Evolutionary conservation across 1,284 basidiomycete genomes (phyloP).

Genomic region (Coniferiporia sulphurascens): DNA sequence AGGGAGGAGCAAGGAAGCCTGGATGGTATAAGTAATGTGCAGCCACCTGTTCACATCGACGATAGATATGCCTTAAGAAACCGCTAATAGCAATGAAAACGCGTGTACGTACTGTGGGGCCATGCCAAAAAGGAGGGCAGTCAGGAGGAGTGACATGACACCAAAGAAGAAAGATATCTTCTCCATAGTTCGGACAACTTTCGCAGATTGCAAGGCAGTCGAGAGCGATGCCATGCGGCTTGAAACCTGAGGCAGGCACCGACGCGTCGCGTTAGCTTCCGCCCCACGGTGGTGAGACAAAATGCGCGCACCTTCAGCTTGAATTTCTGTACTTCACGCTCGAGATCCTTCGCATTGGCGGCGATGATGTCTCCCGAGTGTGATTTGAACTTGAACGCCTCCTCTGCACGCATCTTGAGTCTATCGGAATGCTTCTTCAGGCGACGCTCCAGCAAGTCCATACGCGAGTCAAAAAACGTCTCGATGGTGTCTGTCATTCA

Average conservation of each 20-base stretch:
- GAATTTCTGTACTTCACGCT: conserved; percentile 79
- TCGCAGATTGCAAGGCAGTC: conserved; percentile 83
- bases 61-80: background rate
- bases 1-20: conserved; percentile 74
- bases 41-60: conserved; percentile 51
- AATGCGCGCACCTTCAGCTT: conserved; percentile 50
- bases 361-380: conserved; percentile 56
- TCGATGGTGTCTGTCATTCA: conserved; percentile 68
- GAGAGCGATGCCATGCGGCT: conserved; percentile 67
- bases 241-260: conserved; percentile 51
- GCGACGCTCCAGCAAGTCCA: conserved; percentile 85
- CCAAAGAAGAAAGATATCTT: conserved; percentile 90
- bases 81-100: conserved; percentile 24
- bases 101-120: conserved; percentile 69
- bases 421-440: conserved; percentile 82
- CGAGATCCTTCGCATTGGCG: conserved; percentile 71
- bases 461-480: conserved; percentile 85
- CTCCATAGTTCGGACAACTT: conserved; percentile 86
- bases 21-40: conserved; percentile 73
- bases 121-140: conserved; percentile 78
- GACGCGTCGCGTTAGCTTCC: background rate
- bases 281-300: conserved; percentile 1
- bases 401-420: conserved; percentile 75
- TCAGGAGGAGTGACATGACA: conserved; percentile 82
- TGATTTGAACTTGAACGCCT: conserved; percentile 47